These are phyloP conservation scores for Auricularia sp. DNA, from an alignment of 768 basidiomycete species.

Conservation along the genomic window DNA sequence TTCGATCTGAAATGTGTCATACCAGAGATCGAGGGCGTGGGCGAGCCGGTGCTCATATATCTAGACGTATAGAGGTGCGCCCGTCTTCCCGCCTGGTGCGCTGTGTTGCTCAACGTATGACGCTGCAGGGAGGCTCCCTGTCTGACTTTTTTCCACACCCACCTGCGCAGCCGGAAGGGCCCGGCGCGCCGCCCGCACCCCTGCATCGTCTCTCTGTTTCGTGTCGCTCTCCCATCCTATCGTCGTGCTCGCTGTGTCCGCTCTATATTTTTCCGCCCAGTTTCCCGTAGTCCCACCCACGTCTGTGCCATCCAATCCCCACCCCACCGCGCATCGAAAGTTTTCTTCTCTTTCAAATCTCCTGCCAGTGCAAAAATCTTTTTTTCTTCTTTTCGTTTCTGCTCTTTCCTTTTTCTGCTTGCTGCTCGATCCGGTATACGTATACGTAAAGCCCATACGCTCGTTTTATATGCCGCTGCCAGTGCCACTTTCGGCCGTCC, in stretches of 20 bases:
- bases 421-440: no score
- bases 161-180: not conserved
- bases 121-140: no score
- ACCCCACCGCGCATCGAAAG: not conserved
- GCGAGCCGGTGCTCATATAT: constrained; percentile 91
- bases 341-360: not conserved
- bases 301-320: not conserved
- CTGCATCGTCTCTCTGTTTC: not conserved
- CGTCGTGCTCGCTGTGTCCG: not conserved
- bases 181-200: not conserved
- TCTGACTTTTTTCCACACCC: not conserved
- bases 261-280: not conserved
- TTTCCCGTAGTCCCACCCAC: not conserved
- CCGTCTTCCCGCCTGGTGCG: not conserved
- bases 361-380: not conserved
- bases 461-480: not conserved
- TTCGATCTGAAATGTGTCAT: constrained; percentile 99
- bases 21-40: constrained; percentile 93
- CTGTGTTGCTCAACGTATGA: no score
- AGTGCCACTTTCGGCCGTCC: no score
- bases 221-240: not conserved
- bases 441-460: not conserved
- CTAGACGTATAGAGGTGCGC: constrained; percentile 51
- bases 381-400: no score
- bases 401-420: no score